A percentile compares a stretch with the other conserved stretches of the same genome.
phyloP scores from a whole-genome alignment of 306 rosid genomes.

The Macrotyloma uniflorum region DNA sequence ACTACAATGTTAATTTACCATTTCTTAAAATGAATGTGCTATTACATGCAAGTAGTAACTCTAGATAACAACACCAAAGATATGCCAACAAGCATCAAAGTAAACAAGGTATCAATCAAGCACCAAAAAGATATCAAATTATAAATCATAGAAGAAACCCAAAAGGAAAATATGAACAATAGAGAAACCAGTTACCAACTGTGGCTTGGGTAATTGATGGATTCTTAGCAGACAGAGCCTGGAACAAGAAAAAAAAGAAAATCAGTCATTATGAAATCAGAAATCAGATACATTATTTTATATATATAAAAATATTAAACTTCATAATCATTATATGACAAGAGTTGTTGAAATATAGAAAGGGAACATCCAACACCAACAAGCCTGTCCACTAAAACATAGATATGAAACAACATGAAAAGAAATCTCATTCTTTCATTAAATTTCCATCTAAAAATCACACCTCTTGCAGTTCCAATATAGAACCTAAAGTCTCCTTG shows the following conservation, averaged over 20 bases:
- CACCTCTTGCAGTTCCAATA: slow-evolving; percentile 85
- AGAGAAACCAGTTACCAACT: slow-evolving; percentile 51
- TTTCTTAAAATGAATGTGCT: neutral
- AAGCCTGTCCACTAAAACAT: neutral
- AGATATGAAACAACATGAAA: neutral
- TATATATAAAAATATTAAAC: neutral
- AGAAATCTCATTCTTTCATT: neutral
- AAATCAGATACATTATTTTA: neutral
- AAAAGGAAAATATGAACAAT: slow-evolving; percentile 20
- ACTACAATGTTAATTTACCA: neutral
- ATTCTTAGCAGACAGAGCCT: slow-evolving; percentile 77
- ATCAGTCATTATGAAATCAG: neutral
- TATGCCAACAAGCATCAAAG: slow-evolving; percentile 16
- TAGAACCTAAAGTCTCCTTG: slow-evolving; percentile 74
- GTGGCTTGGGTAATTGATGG: slow-evolving; percentile 59
- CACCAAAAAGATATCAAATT: neutral
- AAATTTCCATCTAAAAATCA: slow-evolving; percentile 17
- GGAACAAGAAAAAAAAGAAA: slow-evolving; percentile 43
- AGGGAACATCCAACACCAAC: slow-evolving; percentile 2
- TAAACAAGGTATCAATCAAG: neutral
- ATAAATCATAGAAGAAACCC: slow-evolving; percentile 5
- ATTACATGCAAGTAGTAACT: neutral
- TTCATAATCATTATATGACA: neutral
- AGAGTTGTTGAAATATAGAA: slow-evolving; percentile 1
- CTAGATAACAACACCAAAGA: neutral